Evolutionary conservation across 305 asterid species (phyloP).

Genomic region (Fraxinus paxiana): DNA sequence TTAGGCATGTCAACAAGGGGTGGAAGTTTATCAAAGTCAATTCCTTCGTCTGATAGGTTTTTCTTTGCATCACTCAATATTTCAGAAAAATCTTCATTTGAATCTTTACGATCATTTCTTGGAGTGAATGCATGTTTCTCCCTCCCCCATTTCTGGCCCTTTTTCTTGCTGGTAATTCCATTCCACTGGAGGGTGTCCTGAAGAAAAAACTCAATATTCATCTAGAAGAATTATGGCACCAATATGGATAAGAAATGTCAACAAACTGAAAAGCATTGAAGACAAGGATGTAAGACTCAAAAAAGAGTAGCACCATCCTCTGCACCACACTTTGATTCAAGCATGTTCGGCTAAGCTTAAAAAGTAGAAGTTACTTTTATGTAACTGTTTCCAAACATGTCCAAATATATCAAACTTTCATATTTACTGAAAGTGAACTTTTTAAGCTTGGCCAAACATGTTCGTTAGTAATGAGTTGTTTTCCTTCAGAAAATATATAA

Average conservation of each 20-base stretch:
- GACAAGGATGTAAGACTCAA: slow-evolving; percentile 2
- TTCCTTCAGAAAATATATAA: neutral
- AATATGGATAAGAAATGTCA: slow-evolving; percentile 17
- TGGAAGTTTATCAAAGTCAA: slow-evolving; percentile 69
- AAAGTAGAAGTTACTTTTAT: neutral
- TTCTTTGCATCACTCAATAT: slow-evolving; percentile 29
- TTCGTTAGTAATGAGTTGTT: neutral
- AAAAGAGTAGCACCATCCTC: neutral
- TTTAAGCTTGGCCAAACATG: neutral
- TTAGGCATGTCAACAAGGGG: slow-evolving; percentile 55
- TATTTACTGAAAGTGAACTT: neutral
- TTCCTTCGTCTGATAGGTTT: slow-evolving; percentile 29
- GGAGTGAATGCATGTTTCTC: slow-evolving; percentile 46
- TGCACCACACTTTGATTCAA: neutral
- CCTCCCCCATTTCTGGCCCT: slow-evolving; percentile 94
- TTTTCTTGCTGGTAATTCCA: slow-evolving; percentile 91
- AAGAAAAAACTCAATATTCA: slow-evolving; percentile 16
- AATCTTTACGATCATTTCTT: slow-evolving; percentile 39
- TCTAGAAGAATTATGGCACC: slow-evolving; percentile 5
- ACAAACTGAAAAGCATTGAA: neutral
- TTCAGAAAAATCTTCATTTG: slow-evolving; percentile 35
- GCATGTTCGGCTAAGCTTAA: neutral
- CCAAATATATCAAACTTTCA: neutral
- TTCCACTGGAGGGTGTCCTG: slow-evolving; percentile 77
- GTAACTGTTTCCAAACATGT: neutral